Percentiles rank a stretch among this genome's conserved stretches.
Conservation (phyloP, 129 eudicot species). For the Helichrysum umbraculigerum region DNA sequence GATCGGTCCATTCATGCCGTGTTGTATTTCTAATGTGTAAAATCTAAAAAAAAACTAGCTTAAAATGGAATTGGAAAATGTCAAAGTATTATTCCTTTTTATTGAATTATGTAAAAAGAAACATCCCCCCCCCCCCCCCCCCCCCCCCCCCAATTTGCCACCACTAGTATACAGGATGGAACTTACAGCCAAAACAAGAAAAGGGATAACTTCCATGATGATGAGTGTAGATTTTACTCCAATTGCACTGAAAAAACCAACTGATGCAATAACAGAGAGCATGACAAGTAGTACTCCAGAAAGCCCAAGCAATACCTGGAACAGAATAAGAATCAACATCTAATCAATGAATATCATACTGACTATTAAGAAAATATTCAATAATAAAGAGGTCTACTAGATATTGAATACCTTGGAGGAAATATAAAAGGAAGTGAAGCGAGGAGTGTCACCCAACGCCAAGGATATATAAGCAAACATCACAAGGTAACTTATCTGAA, state of each 20-base stretch:
- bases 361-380: neutral
- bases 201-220: conserved; percentile 99
- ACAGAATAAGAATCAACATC: conserved; percentile 22
- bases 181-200: conserved; percentile 98
- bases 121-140: no score
- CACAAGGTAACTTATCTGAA: conserved; percentile 98
- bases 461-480: conserved; percentile 99
- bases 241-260: conserved; percentile 94
- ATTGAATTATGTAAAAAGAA: neutral
- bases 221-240: conserved; percentile 98
- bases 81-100: no score
- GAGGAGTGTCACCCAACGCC: conserved; percentile 93
- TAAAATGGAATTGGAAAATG: no score
- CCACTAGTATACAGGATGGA: conserved; percentile 17
- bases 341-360: neutral
- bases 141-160: neutral
- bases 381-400: neutral
- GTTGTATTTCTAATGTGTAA: neutral
- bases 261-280: conserved; percentile 97
- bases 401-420: conserved; percentile 79
- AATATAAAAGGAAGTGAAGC: conserved; percentile 69
- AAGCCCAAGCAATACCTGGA: conserved; percentile 93
- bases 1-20: no score
- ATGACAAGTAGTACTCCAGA: conserved; percentile 92
- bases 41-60: no score